Conservation (phyloP, 306 rosid species). For the Sesbania bispinosa region DNA sequence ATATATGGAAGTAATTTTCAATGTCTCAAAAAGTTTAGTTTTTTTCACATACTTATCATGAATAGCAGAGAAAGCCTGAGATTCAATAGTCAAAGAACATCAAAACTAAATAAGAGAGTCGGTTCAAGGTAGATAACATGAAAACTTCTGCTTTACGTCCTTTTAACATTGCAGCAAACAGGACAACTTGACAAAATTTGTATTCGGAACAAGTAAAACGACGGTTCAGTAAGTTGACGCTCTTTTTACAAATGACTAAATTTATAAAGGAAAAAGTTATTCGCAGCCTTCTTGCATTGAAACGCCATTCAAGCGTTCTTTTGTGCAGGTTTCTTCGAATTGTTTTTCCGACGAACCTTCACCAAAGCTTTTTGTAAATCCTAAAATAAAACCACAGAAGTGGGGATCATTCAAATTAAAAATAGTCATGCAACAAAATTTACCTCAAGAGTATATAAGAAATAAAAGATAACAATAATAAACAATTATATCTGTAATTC, state of each 20-base stretch:
- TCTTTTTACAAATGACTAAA: background rate
- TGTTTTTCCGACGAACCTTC: constrained; percentile 83
- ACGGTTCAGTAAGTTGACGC: background rate
- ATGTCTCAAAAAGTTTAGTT: no score
- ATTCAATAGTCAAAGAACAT: no score
- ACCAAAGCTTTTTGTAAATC: constrained; percentile 75
- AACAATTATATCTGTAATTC: background rate
- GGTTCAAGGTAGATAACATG: no score
- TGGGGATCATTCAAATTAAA: background rate
- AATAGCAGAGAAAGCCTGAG: no score
- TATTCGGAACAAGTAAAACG: background rate
- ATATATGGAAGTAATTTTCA: no score
- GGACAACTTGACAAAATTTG: background rate
- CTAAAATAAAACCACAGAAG: constrained; percentile 43
- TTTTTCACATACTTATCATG: no score
- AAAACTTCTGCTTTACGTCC: background rate
- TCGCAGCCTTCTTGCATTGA: background rate
- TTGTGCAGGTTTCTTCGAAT: constrained; percentile 75
- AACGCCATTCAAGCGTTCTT: constrained; percentile 26
- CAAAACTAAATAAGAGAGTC: no score
- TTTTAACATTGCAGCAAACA: background rate
- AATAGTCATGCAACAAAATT: background rate
- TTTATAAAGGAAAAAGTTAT: background rate
- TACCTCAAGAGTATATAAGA: background rate
- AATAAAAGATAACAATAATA: background rate